A percentile compares a stretch with the other conserved stretches of the same genome.
Conservation (phyloP, 805 yeast species). For the Kluyveromyces siamensis region DNA sequence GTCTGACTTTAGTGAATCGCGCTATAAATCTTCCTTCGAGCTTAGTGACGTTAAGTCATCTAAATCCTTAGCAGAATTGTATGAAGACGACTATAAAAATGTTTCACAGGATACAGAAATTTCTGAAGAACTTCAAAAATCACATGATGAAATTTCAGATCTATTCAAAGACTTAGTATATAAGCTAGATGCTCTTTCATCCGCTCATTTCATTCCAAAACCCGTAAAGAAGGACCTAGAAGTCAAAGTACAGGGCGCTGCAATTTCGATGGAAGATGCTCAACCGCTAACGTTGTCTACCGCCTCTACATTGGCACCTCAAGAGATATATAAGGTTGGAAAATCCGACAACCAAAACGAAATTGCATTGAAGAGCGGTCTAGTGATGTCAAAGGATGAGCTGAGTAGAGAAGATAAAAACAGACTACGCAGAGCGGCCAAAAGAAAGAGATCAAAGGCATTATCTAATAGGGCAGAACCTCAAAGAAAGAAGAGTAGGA, state of each 20-base stretch:
- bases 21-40: constrained; percentile 45
- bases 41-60: constrained; percentile 76
- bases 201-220: constrained; percentile 92
- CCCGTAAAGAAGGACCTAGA: constrained; percentile 74
- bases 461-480: constrained; percentile 27
- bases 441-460: constrained; percentile 64
- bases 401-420: constrained; percentile 77
- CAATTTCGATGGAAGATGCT: constrained; percentile 90
- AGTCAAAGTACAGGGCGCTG: constrained; percentile 72
- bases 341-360: constrained; percentile 45
- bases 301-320: constrained; percentile 82
- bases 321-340: constrained; percentile 65
- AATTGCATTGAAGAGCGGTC: constrained; percentile 65
- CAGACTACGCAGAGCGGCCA: constrained; percentile 76
- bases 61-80: constrained; percentile 83
- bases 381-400: constrained; percentile 74
- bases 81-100: constrained; percentile 76
- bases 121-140: constrained; percentile 55
- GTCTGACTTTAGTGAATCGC: constrained; percentile 55
- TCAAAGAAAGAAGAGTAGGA: constrained; percentile 41
- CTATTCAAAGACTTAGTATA: constrained; percentile 54
- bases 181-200: constrained; percentile 78
- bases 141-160: constrained; percentile 70
- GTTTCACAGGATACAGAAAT: constrained; percentile 39
- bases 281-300: constrained; percentile 79